A percentile compares a stretch with the other conserved stretches of the same genome.
These are phyloP conservation scores for Citrus medica DNA, from an alignment of 345 rosid genomes.

Conservation along the genomic window DNA sequence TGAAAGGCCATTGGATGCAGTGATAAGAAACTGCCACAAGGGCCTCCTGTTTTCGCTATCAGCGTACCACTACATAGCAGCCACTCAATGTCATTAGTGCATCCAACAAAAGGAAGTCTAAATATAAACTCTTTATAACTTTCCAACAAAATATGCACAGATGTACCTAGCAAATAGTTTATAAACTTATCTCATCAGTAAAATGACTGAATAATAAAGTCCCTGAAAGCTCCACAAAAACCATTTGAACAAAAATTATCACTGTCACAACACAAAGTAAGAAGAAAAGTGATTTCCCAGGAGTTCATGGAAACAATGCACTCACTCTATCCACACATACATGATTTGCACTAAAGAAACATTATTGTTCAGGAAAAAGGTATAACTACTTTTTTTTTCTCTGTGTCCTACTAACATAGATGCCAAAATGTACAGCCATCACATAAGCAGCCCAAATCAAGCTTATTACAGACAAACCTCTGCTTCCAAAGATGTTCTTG, in stretches of 20 bases:
- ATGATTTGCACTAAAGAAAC: not conserved
- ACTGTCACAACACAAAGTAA: not conserved
- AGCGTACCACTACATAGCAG: not conserved
- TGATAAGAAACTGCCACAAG: not conserved
- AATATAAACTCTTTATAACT: not conserved
- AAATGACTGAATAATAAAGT: not conserved
- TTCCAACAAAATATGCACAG: not conserved
- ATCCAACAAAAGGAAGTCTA: not conserved
- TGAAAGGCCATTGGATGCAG: not conserved
- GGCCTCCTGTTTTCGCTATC: not conserved
- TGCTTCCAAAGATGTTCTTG: constrained; percentile 91
- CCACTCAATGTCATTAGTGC: not conserved
- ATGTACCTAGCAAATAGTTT: not conserved
- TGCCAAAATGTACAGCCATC: not conserved
- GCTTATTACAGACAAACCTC: constrained; percentile 52
- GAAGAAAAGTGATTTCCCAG: not conserved
- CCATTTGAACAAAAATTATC: not conserved
- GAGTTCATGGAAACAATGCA: not conserved
- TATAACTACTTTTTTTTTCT: not conserved
- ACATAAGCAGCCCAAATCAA: constrained; percentile 1
- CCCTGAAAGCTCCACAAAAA: not conserved
- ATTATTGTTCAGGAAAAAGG: not conserved
- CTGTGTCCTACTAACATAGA: not conserved
- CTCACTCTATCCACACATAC: not conserved
- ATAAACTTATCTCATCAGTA: not conserved